phyloP scores from a whole-genome alignment of 2,329 filamentous ascomycete species.

The Microdochium paspali region DNA sequence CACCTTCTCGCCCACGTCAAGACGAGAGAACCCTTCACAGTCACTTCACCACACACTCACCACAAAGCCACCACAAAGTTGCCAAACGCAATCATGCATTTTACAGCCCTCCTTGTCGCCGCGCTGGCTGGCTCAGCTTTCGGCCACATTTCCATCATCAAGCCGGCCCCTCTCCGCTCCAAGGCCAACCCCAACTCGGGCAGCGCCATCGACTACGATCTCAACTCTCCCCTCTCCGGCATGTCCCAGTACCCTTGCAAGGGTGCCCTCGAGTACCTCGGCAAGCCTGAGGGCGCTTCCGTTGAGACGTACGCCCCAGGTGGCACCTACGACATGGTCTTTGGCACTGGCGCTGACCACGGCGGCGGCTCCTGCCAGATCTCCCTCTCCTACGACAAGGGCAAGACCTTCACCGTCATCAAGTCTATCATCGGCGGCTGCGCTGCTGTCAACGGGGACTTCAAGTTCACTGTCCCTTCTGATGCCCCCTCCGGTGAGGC shows the following conservation, averaged over 20 bases:
- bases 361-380: constrained; percentile 70
- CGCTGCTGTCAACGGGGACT: constrained; percentile 37
- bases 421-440: constrained; percentile 22
- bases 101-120: constrained; percentile 22
- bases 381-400: constrained; percentile 64
- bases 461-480: constrained; percentile 56
- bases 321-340: constrained; percentile 49
- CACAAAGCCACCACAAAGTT: constrained; percentile 15
- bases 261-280: constrained; percentile 42
- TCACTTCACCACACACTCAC: constrained; percentile 5
- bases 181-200: constrained; percentile 38
- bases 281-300: constrained; percentile 36
- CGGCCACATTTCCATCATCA: constrained; percentile 48
- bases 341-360: constrained; percentile 55
- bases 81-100: constrained; percentile 30
- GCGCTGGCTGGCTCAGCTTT: constrained; percentile 31
- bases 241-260: constrained; percentile 70
- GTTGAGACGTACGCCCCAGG: constrained; percentile 56
- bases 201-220: constrained; percentile 55
- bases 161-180: constrained; percentile 42
- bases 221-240: constrained; percentile 55
- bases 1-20: background rate
- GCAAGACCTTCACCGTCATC: constrained; percentile 56
- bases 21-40: constrained; percentile 4
- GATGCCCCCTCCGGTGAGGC: constrained; percentile 50